A percentile compares a stretch with the other conserved stretches of the same genome.
These are phyloP conservation scores for Sporodiniella umbellata DNA, from an alignment of 371 early-diverging fungal genomes.

Conservation along the genomic window DNA sequence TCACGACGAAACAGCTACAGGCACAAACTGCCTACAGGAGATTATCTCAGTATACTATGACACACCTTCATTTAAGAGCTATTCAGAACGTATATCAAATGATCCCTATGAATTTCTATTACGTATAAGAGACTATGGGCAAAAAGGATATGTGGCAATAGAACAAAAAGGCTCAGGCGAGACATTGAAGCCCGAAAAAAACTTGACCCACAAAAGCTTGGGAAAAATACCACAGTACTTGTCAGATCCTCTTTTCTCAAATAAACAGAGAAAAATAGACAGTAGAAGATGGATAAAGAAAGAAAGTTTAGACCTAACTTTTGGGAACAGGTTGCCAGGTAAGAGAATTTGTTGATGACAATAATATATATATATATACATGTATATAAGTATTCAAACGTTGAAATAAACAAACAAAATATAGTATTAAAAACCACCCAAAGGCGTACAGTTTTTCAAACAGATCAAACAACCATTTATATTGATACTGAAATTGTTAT, in stretches of 20 bases:
- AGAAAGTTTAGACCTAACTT: constrained; percentile 1
- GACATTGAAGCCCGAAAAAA: not conserved
- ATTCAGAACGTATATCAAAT: constrained; percentile 5
- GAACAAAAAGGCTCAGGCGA: constrained; percentile 11
- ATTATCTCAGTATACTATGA: constrained; percentile 15
- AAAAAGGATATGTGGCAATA: not conserved
- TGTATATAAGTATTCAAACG: no score
- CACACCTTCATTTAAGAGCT: constrained; percentile 6
- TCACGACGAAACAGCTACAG: not conserved
- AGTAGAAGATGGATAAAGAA: constrained; percentile 17
- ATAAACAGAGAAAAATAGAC: not conserved
- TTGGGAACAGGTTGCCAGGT: constrained; percentile 10
- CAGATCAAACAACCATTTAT: constrained; percentile 4
- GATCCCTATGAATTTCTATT: constrained; percentile 5
- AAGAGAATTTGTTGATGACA: no score
- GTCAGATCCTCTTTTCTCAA: not conserved
- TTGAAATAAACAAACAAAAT: no score
- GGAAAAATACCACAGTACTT: constrained; percentile 9
- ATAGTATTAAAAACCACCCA: constrained; percentile 15
- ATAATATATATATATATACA: no score
- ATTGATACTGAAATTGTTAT: constrained; percentile 20
- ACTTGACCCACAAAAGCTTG: constrained; percentile 1
- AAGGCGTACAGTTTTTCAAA: constrained; percentile 11
- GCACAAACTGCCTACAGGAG: no score
- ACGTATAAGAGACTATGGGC: not conserved